Evolutionary conservation across 176 grass and related monocot genomes (phyloP).

Genomic region (Stipa capillata): DNA sequence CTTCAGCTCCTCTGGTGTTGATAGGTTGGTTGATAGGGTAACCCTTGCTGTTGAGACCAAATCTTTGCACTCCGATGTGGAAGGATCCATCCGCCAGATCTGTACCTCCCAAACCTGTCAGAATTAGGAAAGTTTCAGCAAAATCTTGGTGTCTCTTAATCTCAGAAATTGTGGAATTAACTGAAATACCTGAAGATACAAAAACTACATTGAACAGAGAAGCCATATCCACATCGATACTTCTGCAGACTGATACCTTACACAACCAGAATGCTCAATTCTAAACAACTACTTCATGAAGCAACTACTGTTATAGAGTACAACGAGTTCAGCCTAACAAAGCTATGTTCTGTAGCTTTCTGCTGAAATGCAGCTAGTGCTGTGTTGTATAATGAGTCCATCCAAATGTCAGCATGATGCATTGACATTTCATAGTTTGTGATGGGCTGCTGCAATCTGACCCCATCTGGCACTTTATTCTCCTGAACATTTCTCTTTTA

Average conservation of each 20-base stretch:
- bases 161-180: not conserved
- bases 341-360: not conserved
- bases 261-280: not conserved
- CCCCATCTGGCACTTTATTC: not conserved
- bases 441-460: not conserved
- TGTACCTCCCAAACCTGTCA: slow-evolving; percentile 75
- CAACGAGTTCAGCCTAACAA: not conserved
- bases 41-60: slow-evolving; percentile 60
- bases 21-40: slow-evolving; percentile 40
- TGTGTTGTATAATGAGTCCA: not conserved
- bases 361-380: not conserved
- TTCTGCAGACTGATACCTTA: not conserved
- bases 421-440: not conserved
- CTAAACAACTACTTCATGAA: not conserved
- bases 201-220: not conserved
- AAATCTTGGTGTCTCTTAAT: not conserved
- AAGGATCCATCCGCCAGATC: slow-evolving; percentile 45
- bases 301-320: not conserved
- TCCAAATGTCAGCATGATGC: not conserved
- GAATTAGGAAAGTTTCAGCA: not conserved
- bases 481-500: not conserved
- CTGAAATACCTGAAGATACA: not conserved
- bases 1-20: slow-evolving; percentile 28
- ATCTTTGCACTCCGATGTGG: slow-evolving; percentile 35
- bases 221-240: not conserved